Base-by-base conservation (phyloP, 2,329 filamentous ascomycete genomes). In the Pyrenophora seminiperda region DNA sequence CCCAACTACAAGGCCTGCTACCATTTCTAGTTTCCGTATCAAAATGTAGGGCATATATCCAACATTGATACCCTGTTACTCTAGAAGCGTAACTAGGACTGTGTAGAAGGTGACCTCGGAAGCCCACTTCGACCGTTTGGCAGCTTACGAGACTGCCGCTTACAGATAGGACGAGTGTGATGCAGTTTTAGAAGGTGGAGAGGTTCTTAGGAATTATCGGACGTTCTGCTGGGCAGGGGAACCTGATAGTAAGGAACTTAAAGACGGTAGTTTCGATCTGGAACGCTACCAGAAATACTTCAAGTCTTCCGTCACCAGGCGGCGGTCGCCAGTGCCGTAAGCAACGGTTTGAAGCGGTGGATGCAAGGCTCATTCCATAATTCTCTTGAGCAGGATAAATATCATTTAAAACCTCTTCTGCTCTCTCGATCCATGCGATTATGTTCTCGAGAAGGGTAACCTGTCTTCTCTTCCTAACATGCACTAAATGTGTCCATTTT, bases 11-110 rank as follows among this genome's bases (percentile, higher is more conserved):
- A 54, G 50, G 41, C 42, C 49, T 14, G 62, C 56, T 18, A 62
- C 40, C 9, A 62, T 71, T 29, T 47, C 46, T 27, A 63, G 65
- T 7, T 71, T 65, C 46, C 15, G 32, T 11, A 52, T 65, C 36
- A 70, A 61, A 43, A 63, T 72, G 61, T 72, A 65, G 66, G 63
- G 67, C 22, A 67, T 66, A 43, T 73, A 72, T 58, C 68, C 68
- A 39, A 27, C 47, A 3, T 9, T 50, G 3, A 34, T 50, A 50
- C 20, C 20, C 20, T 11, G 50, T 56, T n/a, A 20, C 6, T 39
- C 30, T 41, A 47, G 47, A 6, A 41, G 31, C 1, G 61, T 65
- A 3, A 22, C 18, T 15, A 58, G 62, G 5, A 37, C 34, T 17
- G 47, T 61, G 10, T 65, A 56, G 56, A 27, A 59, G 27, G 31